Conservation (phyloP, 1,284 basidiomycete species). For the Boletellus deceptivus region DNA sequence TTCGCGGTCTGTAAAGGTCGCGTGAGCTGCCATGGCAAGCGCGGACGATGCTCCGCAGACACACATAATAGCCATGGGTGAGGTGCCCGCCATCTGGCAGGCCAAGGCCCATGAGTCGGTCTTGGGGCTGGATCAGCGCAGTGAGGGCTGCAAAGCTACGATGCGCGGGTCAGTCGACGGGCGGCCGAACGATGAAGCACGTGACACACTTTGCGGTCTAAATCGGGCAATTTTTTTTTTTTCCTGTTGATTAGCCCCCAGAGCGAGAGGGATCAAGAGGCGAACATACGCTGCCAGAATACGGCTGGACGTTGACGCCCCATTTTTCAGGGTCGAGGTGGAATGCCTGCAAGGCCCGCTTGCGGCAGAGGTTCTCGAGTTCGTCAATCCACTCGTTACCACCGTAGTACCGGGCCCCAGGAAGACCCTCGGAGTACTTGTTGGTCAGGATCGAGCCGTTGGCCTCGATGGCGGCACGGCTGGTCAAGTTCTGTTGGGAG, state of each 20-base stretch:
- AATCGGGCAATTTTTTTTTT: slow-evolving; percentile 3
- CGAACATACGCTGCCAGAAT: slow-evolving; percentile 84
- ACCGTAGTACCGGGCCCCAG: slow-evolving; percentile 95
- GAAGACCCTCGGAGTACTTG: slow-evolving; percentile 97
- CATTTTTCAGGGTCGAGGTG: slow-evolving; percentile 90
- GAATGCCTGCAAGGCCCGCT: slow-evolving; percentile 96
- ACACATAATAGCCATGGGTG: slow-evolving; percentile 94
- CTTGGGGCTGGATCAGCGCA: slow-evolving; percentile 95
- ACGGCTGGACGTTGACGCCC: slow-evolving; percentile 99
- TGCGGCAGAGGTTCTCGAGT: slow-evolving; percentile 92
- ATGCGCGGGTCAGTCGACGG: slow-evolving; percentile 8
- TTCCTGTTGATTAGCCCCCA: slow-evolving; percentile 3
- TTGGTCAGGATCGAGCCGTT: slow-evolving; percentile 99
- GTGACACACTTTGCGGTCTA: slow-evolving; percentile 77
- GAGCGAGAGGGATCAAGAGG: neutral
- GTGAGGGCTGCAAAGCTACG: slow-evolving; percentile 95
- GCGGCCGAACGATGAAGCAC: neutral
- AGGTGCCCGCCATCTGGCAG: slow-evolving; percentile 98
- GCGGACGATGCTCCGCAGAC: slow-evolving; percentile 23
- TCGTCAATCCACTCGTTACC: slow-evolving; percentile 98
- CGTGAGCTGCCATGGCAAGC: neutral
- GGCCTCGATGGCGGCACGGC: slow-evolving; percentile 93
- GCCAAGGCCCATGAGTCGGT: slow-evolving; percentile 98
- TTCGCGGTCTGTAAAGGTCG: slow-evolving; percentile 78
- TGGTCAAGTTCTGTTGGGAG: slow-evolving; percentile 80